Evolutionary conservation across 306 rosid genomes (phyloP), one percentile per base, ranked within the genome.

Genomic region (Castanea crenata): DNA sequence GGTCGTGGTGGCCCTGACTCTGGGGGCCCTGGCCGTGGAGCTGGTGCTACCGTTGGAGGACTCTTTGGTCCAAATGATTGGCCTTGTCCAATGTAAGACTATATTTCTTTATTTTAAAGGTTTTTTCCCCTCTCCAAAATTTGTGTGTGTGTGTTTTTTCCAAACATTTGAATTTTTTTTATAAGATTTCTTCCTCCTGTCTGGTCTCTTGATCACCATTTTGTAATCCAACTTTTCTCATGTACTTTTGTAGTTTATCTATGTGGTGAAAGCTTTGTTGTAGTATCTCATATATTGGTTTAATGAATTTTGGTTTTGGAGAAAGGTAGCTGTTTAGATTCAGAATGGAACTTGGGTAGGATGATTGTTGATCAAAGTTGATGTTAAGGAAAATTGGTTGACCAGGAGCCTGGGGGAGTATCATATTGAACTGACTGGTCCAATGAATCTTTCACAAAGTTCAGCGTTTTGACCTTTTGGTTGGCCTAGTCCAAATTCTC

Each of bases 21-120:
- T 12, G 98, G 90, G 57, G 89, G 89, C 78, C 63, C 31, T 84
- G 92, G 93, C 72, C 91, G 90, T 70, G 84, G 90, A 71, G 89
- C 38, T 81, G 96, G 91, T 83, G 88, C 74, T 44, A 76, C 92
- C 44, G 57, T 90, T 51, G 95, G 92, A 69, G 98, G 98, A 72
- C 96, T 95, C 19, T 95, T 95, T 83, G 99, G 99, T 79, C 99
- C 99, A 12, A 95, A 95, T 86, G 99, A 95, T 72, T 95, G 99
- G 99, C 38, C 98, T 54, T 95, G 99, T 86, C 99, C 99, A 83
- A 95, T 95, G 99, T 95, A 90, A 58, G 89, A 68, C 41, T 64
- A 15, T 35, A 12, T 71, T 20, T 18, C 44, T 62, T 78, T n/a
- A 44, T 19, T 59, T 44, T 41, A 16, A 6, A 9, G 9, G 6